Conservation (phyloP, 495 filamentous ascomycete genomes). For the Aspergillus cristatus region DNA sequence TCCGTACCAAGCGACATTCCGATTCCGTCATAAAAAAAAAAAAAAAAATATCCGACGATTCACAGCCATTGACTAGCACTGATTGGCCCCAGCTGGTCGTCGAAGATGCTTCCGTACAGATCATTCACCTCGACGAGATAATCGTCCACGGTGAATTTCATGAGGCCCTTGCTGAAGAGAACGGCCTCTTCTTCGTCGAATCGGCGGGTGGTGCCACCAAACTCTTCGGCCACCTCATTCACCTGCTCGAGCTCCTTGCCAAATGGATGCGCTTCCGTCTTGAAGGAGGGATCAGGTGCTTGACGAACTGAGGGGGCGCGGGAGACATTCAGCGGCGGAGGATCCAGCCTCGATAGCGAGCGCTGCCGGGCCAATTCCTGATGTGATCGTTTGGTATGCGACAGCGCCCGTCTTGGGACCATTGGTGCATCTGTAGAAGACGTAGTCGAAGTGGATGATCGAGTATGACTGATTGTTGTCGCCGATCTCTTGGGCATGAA, state of each 20-base stretch:
- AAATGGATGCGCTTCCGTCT: conserved; percentile 39
- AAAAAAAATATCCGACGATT: conserved; percentile 2
- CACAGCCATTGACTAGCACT: conserved; percentile 34
- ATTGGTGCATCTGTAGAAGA: conserved; percentile 46
- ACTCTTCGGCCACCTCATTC: conserved; percentile 74
- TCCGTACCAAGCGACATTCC: conserved; percentile 1
- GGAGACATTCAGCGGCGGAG: conserved; percentile 28
- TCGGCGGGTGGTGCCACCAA: conserved; percentile 50
- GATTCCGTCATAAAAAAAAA: conserved; percentile 1
- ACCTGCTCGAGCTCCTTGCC: conserved; percentile 43
- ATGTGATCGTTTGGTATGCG: conserved; percentile 76
- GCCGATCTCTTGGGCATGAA: conserved; percentile 40
- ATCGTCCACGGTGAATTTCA: conserved; percentile 69
- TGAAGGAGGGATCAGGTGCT: conserved; percentile 33
- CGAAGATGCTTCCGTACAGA: conserved; percentile 47
- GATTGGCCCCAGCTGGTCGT: conserved; percentile 34
- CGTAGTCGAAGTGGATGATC: conserved; percentile 34
- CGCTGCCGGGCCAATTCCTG: conserved; percentile 59
- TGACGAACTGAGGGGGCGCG: conserved; percentile 28
- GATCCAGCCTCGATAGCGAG: conserved; percentile 45
- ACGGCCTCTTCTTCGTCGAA: conserved; percentile 64
- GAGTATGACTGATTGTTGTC: conserved; percentile 31
- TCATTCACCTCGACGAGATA: conserved; percentile 76
- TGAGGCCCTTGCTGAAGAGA: conserved; percentile 55
- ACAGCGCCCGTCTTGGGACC: conserved; percentile 66